Percentiles rank a stretch among this genome's conserved stretches.
phyloP scores from a whole-genome alignment of 345 rosid species.

The Garcia nutans region DNA sequence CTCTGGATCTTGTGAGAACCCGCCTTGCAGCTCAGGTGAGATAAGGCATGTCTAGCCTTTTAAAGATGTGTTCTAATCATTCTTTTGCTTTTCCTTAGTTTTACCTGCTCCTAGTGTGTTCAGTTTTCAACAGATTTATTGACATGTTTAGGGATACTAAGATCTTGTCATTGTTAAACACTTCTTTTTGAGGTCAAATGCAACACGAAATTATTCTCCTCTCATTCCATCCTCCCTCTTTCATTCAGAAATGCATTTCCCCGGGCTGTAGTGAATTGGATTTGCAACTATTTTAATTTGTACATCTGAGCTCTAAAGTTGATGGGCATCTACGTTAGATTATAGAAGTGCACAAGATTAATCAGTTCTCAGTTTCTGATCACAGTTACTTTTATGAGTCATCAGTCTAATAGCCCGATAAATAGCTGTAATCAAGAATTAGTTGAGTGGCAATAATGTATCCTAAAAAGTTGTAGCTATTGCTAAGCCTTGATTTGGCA shows the following conservation, averaged over 20 bases:
- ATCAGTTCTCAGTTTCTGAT: too few species aligned
- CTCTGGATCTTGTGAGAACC: constrained; percentile 94
- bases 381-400: too few species aligned
- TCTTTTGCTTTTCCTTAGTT: background rate
- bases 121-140: background rate
- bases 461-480: background rate
- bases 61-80: background rate
- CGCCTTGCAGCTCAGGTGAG: constrained; percentile 96
- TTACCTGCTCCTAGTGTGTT: background rate
- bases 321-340: too few species aligned
- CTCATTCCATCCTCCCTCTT: too few species aligned
- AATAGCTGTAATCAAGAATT: background rate
- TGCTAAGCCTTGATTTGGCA: background rate
- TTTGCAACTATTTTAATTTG: background rate
- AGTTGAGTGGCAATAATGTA: background rate
- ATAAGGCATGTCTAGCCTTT: constrained; percentile 19
- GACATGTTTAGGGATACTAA: background rate
- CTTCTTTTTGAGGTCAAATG: too few species aligned
- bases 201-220: too few species aligned
- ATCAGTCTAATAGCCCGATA: too few species aligned
- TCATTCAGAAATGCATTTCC: too few species aligned
- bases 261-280: too few species aligned
- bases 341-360: too few species aligned
- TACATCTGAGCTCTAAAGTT: background rate
- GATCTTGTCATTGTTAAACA: too few species aligned